Conservation (phyloP, 2,329 filamentous ascomycete species). For the Epichloe gansuensis region DNA sequence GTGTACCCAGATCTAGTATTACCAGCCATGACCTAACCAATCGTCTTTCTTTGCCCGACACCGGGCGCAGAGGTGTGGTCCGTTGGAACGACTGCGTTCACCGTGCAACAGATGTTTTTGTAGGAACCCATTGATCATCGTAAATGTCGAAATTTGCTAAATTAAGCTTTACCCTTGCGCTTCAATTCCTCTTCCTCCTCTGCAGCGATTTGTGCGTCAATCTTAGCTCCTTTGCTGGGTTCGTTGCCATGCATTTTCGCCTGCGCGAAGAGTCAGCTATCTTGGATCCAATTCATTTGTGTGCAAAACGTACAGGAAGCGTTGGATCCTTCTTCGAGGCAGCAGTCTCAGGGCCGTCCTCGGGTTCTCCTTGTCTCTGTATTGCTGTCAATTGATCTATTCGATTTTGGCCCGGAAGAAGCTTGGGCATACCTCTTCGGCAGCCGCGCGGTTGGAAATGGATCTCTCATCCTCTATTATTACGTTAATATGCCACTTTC, state of each 20-base stretch:
- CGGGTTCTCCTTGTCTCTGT: conserved; percentile 27
- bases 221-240: conserved; percentile 57
- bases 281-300: too few species aligned
- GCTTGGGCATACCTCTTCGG: conserved; percentile 37
- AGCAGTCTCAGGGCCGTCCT: conserved; percentile 30
- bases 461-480: conserved; percentile 52
- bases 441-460: conserved; percentile 58
- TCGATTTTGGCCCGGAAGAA: not conserved
- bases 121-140: not conserved
- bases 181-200: conserved; percentile 54
- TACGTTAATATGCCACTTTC: not conserved
- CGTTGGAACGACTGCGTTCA: too few species aligned
- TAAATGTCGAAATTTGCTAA: not conserved
- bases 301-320: conserved; percentile 30
- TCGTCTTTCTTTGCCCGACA: too few species aligned
- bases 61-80: too few species aligned
- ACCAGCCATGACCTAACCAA: too few species aligned
- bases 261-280: conserved; percentile 18
- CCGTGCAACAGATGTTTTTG: not conserved
- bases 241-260: conserved; percentile 59
- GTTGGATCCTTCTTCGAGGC: conserved; percentile 47
- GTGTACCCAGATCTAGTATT: too few species aligned
- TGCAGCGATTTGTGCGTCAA: conserved; percentile 54
- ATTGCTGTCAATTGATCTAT: conserved; percentile 7
- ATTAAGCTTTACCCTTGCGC: conserved; percentile 35